Base-by-base conservation (phyloP, 108 stramenopile species). In the Pseudonitzschia pungens region DNA sequence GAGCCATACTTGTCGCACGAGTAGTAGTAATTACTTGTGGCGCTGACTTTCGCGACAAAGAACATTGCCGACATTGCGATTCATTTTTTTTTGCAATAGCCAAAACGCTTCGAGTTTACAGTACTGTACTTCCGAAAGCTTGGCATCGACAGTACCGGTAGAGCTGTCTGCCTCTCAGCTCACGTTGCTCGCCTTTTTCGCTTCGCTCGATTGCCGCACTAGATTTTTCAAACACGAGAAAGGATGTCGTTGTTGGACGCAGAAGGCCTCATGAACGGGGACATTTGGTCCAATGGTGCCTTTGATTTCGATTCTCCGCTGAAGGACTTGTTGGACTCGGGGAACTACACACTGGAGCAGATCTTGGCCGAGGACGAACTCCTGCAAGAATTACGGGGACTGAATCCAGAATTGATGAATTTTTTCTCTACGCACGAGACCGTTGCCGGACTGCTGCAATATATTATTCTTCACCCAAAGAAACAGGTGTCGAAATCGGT, bases 331-430 rank as follows among this genome's bases (percentile, higher is more conserved):
- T 83, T 98, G 29, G 95, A 96, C 71, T 80, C 84, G 22, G 87
- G 83, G 0, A 53, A 74, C 18, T 97, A 88, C 74, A 90, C 94
- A 0, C 69, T 96, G 16, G 89, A 94, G 24, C 87, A 94, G 50
- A 76, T 98, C 15, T 75, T 98, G 27, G 83, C 79, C 8, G 91
- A 98, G 71, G 98, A 98, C 81, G 98, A 98, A 58, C 79, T 98
- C 36, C 72, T 98, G 33, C 98, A 98, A 68, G 98, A 98, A 73
- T 74, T 97, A 31, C 86, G 96, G 31, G 87, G 93, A 32, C 72
- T 92, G 36, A 91, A 97, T 77, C 85, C 89, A 12, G 81, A 88
- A 33, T 75, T 98, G 55, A 85, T 97, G 58, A 84, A 91, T 31
- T 97, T 89, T 79, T 95, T 98, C 53, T 73, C 84, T n/a, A 71